phyloP scores from a whole-genome alignment of 371 early-diverging fungal species.

The Mortierella sp. region DNA sequence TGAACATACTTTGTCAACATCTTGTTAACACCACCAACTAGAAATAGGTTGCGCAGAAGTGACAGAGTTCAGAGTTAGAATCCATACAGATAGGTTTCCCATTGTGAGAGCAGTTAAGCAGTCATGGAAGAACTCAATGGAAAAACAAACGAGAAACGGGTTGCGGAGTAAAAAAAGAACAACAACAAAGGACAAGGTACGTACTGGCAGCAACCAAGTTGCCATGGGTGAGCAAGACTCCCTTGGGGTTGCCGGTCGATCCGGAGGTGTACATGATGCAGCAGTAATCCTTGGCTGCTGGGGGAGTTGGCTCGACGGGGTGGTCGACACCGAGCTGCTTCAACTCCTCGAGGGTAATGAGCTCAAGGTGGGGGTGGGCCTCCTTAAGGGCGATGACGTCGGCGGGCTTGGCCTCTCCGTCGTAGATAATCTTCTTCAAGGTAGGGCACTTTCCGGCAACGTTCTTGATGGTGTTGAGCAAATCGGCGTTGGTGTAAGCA shows the following conservation, averaged over 20 bases:
- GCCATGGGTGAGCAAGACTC: slow-evolving; percentile 89
- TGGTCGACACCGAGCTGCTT: slow-evolving; percentile 72
- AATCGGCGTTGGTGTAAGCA: slow-evolving; percentile 88
- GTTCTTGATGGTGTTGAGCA: slow-evolving; percentile 79
- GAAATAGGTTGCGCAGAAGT: slow-evolving; percentile 10
- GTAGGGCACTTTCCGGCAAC: slow-evolving; percentile 73
- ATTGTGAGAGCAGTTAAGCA: slow-evolving; percentile 5
- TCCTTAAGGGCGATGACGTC: slow-evolving; percentile 61
- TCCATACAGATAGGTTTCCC: neutral
- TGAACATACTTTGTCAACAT: slow-evolving; percentile 64
- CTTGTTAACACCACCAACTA: slow-evolving; percentile 74
- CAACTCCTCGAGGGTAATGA: slow-evolving; percentile 73
- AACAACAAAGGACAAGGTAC: slow-evolving; percentile 18
- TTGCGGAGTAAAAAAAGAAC: neutral
- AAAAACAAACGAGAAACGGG: neutral
- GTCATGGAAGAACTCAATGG: slow-evolving; percentile 4
- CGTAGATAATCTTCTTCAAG: slow-evolving; percentile 84
- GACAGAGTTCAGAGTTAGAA: slow-evolving; percentile 15
- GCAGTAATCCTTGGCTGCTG: slow-evolving; percentile 84
- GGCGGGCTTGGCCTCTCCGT: slow-evolving; percentile 73
- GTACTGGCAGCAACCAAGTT: slow-evolving; percentile 85
- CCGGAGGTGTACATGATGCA: slow-evolving; percentile 98
- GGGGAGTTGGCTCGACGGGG: slow-evolving; percentile 73
- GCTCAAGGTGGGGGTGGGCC: slow-evolving; percentile 60
- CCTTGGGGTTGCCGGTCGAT: slow-evolving; percentile 94